A percentile compares a stretch with the other conserved stretches of the same genome.
Conservation (phyloP, 345 rosid genomes). For the Excoecaria agallocha region DNA sequence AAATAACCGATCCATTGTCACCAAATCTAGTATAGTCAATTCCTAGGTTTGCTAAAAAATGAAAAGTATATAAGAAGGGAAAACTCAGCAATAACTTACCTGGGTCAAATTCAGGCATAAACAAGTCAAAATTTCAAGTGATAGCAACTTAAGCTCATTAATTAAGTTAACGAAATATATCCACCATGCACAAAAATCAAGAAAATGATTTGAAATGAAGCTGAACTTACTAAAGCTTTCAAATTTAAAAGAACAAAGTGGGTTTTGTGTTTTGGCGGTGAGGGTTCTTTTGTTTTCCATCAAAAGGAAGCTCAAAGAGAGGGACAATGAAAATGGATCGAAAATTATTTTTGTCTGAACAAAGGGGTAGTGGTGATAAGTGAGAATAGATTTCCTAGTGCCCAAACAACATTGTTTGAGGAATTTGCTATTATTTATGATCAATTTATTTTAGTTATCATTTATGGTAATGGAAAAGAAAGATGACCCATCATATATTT, state of each 20-base stretch:
- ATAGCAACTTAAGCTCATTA: no score
- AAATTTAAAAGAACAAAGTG: conserved; percentile 10
- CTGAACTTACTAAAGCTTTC: conserved; percentile 14
- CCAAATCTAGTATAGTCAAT: neutral
- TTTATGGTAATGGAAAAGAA: no score
- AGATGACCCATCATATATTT: no score
- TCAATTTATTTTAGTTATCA: no score
- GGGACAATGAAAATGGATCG: no score
- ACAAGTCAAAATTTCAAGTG: conserved; percentile 14
- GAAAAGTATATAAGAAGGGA: neutral
- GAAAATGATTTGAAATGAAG: neutral
- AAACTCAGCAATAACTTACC: conserved; percentile 18
- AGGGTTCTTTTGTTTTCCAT: conserved; percentile 26
- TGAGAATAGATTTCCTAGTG: no score
- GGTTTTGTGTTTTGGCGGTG: neutral
- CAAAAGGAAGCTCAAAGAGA: conserved; percentile 31
- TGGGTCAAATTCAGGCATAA: conserved; percentile 10
- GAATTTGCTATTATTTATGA: no score
- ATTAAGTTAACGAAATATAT: conserved; percentile 3
- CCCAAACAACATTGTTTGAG: no score
- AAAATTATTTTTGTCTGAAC: no score
- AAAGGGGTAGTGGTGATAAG: no score
- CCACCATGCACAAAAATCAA: neutral
- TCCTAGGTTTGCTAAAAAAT: neutral
- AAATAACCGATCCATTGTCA: neutral